Base-by-base conservation (phyloP, 225 moss, liverwort and hornwort genomes). In the Pseudisothecium myosuroides region DNA sequence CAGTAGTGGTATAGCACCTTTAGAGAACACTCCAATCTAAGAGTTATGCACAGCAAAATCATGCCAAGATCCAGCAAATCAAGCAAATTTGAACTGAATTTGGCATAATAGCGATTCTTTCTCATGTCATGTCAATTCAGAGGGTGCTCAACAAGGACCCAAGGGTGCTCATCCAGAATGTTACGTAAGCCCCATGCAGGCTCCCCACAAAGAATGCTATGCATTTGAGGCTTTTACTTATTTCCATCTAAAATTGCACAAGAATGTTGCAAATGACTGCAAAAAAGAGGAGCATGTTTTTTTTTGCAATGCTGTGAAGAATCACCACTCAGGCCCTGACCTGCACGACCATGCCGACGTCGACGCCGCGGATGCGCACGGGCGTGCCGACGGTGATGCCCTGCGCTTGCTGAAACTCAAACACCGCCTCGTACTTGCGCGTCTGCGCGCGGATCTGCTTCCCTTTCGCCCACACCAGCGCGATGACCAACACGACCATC, bases 361-460 rank as follows among this genome's bases (percentile, higher is more conserved):
- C 97, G 83, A 99, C 98, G 26, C 98, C 98, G 85, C 98, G 96
- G 81, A 99, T 97, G 80, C 98, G 96, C 81, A 99, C 97, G 4
- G 98, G 95, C n/a, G 98, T 99, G 26, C 98, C 98, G 60, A 99
- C 96, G 22, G 96, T 97, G 39, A 99, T 97, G 34, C 98, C 98
- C 91, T 99, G 98, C 78, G 98, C 98, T 87, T 93, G 95, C 68
- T 96, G 92, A 69, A 99, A 99, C 88, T 99, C 98, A 39, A 97
- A 92, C 31, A 96, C 89, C 4, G 97, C 97, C 84, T 96, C 95
- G 67, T 99, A 99, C 72, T 90, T 95, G 20, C 96, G 91, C 68
- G 95, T 94, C 88, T 91, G 86, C 11, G 96, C 95, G 28, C 97
- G 96, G 49, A 97, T 91, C 90, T 97, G 97, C 69, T 88, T 90